These are phyloP conservation scores for Myxozyma neglecta DNA, from an alignment of 805 yeast genomes.

Conservation along the genomic window DNA sequence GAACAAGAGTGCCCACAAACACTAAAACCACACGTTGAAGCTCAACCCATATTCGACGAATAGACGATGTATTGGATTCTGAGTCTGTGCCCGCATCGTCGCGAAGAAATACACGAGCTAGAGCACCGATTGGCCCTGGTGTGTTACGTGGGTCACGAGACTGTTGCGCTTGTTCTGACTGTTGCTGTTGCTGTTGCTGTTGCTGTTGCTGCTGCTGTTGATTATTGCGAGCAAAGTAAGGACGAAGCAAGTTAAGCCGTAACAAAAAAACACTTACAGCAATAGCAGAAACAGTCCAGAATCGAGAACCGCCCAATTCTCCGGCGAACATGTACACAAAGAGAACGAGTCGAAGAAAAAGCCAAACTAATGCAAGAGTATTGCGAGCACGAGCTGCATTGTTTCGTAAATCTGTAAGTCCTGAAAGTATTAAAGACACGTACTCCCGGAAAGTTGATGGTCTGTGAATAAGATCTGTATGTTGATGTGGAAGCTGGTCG, in stretches of 20 bases:
- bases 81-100: background rate
- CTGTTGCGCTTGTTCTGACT: background rate
- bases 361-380: conserved; percentile 20
- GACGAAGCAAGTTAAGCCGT: conserved; percentile 3
- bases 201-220: conserved; percentile 1
- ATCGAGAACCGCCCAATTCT: conserved; percentile 17
- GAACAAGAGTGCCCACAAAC: conserved; percentile 30
- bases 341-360: conserved; percentile 24
- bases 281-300: conserved; percentile 17
- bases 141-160: background rate
- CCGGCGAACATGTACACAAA: conserved; percentile 25
- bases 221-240: background rate
- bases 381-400: conserved; percentile 15
- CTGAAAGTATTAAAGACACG: background rate
- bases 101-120: background rate
- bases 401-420: conserved; percentile 7
- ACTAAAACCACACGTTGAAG: conserved; percentile 23
- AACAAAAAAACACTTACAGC: conserved; percentile 19
- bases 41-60: conserved; percentile 9
- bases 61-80: background rate
- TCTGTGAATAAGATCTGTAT: background rate
- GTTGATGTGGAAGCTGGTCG: background rate
- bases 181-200: background rate
- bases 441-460: background rate
- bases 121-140: conserved; percentile 2